Percentiles rank a stretch among this genome's conserved stretches.
phyloP scores from a whole-genome alignment of 129 eudicot genomes.

The Flaveria sonorensis region DNA sequence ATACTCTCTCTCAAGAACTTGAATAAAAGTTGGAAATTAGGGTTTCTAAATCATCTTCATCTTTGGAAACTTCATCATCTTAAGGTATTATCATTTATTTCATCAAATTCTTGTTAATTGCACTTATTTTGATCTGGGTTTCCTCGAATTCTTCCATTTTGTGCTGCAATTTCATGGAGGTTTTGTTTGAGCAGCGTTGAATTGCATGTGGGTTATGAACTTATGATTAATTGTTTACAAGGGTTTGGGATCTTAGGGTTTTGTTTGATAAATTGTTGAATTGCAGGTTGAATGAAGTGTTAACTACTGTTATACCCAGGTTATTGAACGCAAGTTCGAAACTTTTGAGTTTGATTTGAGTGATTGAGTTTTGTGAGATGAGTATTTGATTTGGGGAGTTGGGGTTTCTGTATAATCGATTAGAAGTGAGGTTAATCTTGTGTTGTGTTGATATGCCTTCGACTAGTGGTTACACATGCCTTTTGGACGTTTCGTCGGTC shows the following conservation, averaged over 20 bases:
- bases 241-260: constrained; percentile 33
- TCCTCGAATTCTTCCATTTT: constrained; percentile 1
- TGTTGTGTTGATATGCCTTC: constrained; percentile 45
- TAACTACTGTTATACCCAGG: constrained; percentile 7
- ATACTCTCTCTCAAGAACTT: constrained; percentile 6
- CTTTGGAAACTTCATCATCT: constrained; percentile 21
- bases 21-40: constrained; percentile 21
- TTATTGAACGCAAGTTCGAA: constrained; percentile 3
- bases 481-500: constrained; percentile 66
- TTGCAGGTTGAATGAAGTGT: constrained; percentile 25
- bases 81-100: constrained; percentile 23
- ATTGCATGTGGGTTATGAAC: constrained; percentile 22
- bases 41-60: constrained; percentile 20
- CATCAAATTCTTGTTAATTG: constrained; percentile 12
- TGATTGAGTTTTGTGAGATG: constrained; percentile 2
- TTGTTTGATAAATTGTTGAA: constrained; percentile 22
- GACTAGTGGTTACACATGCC: constrained; percentile 60
- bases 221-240: neutral
- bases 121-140: neutral
- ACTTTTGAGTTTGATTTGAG: neutral
- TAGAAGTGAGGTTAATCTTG: neutral
- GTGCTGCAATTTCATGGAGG: neutral
- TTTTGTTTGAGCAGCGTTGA: neutral
- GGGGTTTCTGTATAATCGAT: constrained; percentile 10
- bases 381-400: constrained; percentile 18